Conservation (phyloP, 768 basidiomycete genomes). For the Omphalotus guepiniiformis region DNA sequence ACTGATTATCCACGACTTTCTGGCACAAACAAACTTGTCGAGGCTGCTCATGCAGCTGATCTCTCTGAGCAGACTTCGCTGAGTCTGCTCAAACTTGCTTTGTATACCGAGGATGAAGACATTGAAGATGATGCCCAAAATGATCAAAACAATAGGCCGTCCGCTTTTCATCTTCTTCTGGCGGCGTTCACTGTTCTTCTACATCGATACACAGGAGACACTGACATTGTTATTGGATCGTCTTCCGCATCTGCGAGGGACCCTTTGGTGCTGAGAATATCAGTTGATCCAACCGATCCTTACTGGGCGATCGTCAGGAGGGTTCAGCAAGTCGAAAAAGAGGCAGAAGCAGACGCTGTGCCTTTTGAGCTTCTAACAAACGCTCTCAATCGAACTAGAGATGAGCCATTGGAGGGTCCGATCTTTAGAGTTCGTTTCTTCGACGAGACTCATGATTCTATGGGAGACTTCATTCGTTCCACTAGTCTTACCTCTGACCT, state of each 20-base stretch:
- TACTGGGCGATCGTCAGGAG: conserved; percentile 87
- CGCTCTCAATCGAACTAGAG: conserved; percentile 62
- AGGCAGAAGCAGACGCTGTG: conserved; percentile 69
- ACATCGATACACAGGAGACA: conserved; percentile 94
- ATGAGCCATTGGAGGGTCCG: conserved; percentile 56
- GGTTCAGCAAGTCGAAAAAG: conserved; percentile 73
- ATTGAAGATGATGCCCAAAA: conserved; percentile 39
- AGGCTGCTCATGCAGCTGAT: conserved; percentile 70
- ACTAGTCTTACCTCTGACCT: conserved; percentile 90
- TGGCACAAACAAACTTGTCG: conserved; percentile 72
- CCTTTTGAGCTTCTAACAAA: conserved; percentile 76
- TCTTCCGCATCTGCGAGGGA: conserved; percentile 72
- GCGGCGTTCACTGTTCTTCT: conserved; percentile 90
- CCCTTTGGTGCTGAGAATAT: conserved; percentile 80
- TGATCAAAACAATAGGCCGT: conserved; percentile 52
- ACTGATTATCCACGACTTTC: conserved; percentile 92
- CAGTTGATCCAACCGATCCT: conserved; percentile 79
- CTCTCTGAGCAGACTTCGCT: conserved; percentile 72
- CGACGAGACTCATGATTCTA: conserved; percentile 78
- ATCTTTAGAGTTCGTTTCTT: conserved; percentile 97
- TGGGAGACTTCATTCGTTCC: conserved; percentile 68
- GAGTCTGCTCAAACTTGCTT: conserved; percentile 77
- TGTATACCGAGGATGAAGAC: conserved; percentile 58
- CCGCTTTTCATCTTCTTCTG: conserved; percentile 87
- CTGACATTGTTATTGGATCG: conserved; percentile 86